These are phyloP conservation scores for Aspergillus ochraceus DNA, from an alignment of 2,329 filamentous ascomycete species.

Conservation along the genomic window DNA sequence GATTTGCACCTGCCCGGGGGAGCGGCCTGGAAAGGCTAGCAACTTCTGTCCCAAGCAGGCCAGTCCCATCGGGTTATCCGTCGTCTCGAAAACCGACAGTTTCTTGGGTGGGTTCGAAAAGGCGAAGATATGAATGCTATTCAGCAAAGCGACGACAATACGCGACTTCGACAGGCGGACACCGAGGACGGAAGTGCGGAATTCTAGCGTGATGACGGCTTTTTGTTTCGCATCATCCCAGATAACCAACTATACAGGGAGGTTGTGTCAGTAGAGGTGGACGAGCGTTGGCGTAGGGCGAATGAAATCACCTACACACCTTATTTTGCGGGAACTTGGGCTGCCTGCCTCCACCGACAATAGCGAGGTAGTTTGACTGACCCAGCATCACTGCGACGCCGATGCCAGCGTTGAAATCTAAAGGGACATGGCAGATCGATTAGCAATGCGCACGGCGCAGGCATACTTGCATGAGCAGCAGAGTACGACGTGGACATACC, in stretches of 20 bases:
- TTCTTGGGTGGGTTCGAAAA: slow-evolving; percentile 72
- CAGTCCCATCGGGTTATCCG: slow-evolving; percentile 78
- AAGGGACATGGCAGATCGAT: neutral
- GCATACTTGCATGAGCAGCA: neutral
- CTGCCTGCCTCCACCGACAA: slow-evolving; percentile 82
- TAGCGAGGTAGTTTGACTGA: slow-evolving; percentile 79
- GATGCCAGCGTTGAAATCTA: slow-evolving; percentile 79
- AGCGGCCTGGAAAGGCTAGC: slow-evolving; percentile 84
- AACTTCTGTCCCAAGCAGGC: slow-evolving; percentile 73
- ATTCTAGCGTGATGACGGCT: slow-evolving; percentile 73
- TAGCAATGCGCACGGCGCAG: neutral
- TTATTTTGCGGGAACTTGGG: slow-evolving; percentile 89
- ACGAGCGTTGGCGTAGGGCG: neutral
- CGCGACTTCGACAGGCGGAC: slow-evolving; percentile 74
- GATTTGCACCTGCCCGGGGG: slow-evolving; percentile 82
- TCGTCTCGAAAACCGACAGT: slow-evolving; percentile 76
- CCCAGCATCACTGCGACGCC: slow-evolving; percentile 84
- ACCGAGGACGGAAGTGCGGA: slow-evolving; percentile 76
- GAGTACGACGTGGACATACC: slow-evolving; percentile 40
- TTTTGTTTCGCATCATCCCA: slow-evolving; percentile 86
- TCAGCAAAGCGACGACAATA: slow-evolving; percentile 78
- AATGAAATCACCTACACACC: slow-evolving; percentile 44
- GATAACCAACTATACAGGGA: slow-evolving; percentile 62
- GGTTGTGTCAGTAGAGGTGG: neutral
- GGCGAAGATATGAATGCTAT: slow-evolving; percentile 77